phyloP scores from a whole-genome alignment of 2,329 filamentous ascomycete genomes.

The Botrytis deweyae region DNA sequence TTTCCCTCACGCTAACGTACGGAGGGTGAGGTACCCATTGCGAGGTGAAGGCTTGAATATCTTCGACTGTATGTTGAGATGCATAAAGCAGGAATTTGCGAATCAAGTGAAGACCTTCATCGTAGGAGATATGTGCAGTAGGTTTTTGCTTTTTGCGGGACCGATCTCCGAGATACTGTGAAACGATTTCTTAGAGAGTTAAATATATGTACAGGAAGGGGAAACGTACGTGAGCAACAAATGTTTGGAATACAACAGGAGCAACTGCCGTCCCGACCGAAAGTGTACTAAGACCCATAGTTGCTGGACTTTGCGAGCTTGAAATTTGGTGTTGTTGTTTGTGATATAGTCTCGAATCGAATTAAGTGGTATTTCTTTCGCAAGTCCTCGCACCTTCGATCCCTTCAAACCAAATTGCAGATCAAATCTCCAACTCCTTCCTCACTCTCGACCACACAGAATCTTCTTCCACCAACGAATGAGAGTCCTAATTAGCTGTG shows the following conservation, averaged over 20 bases:
- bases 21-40: slow-evolving; percentile 89
- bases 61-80: slow-evolving; percentile 87
- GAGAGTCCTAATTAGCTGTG: neutral
- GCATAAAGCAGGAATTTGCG: slow-evolving; percentile 82
- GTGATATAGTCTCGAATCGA: neutral
- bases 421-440: neutral
- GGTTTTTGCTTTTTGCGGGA: slow-evolving; percentile 72
- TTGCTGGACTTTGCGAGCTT: neutral
- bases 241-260: slow-evolving; percentile 82
- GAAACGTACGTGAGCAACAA: slow-evolving; percentile 76
- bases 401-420: neutral
- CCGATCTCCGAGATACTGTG: slow-evolving; percentile 78
- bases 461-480: neutral
- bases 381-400: neutral
- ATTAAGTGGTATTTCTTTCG: neutral
- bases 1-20: slow-evolving; percentile 79
- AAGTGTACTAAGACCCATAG: slow-evolving; percentile 66
- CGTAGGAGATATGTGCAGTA: slow-evolving; percentile 88
- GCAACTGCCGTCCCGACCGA: slow-evolving; percentile 81
- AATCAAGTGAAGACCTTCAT: slow-evolving; percentile 85
- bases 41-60: slow-evolving; percentile 84
- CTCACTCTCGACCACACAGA: slow-evolving; percentile 1
- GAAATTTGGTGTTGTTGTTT: neutral
- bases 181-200: slow-evolving; percentile 17
- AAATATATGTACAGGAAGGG: neutral